Evolutionary conservation across 2,329 filamentous ascomycete species (phyloP).

Genomic region (Verticillium nonalfalfae): DNA sequence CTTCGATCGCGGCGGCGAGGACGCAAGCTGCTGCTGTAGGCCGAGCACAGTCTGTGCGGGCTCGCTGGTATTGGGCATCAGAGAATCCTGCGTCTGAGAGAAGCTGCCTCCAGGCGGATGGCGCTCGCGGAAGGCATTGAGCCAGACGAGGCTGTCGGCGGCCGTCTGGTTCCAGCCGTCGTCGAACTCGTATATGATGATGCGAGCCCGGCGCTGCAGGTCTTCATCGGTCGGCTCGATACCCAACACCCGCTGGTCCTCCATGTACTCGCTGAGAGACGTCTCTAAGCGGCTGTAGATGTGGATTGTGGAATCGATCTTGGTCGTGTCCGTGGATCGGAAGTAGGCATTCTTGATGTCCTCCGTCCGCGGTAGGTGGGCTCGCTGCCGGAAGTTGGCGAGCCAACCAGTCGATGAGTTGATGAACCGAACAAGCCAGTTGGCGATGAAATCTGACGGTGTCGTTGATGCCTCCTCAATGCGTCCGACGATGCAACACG

Average conservation of each 20-base stretch:
- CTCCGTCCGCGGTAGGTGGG: conserved; percentile 49
- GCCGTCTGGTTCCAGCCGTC: conserved; percentile 60
- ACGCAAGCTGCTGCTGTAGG: background rate
- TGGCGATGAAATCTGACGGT: conserved; percentile 43
- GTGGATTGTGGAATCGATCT: conserved; percentile 54
- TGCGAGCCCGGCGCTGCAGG: conserved; percentile 49
- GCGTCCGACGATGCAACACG: conserved; percentile 50
- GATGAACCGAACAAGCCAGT: conserved; percentile 50
- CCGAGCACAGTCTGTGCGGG: conserved; percentile 1
- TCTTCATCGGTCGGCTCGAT: conserved; percentile 45
- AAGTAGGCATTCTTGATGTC: conserved; percentile 42
- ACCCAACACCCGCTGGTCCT: conserved; percentile 34
- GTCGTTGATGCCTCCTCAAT: conserved; percentile 45
- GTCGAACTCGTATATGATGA: conserved; percentile 57
- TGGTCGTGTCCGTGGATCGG: conserved; percentile 45
- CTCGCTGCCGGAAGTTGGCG: conserved; percentile 46
- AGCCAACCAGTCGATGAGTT: conserved; percentile 48
- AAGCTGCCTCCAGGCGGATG: conserved; percentile 18
- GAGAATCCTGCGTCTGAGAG: background rate
- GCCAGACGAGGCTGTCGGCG: conserved; percentile 49
- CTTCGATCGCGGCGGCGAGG: background rate
- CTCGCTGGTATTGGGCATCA: conserved; percentile 1
- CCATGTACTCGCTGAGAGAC: conserved; percentile 48
- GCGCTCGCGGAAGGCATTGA: conserved; percentile 44
- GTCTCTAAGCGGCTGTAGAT: conserved; percentile 50